A percentile compares a stretch with the other conserved stretches of the same genome.
phyloP scores from a whole-genome alignment of 495 filamentous ascomycete species.

The Letharia lupina region DNA sequence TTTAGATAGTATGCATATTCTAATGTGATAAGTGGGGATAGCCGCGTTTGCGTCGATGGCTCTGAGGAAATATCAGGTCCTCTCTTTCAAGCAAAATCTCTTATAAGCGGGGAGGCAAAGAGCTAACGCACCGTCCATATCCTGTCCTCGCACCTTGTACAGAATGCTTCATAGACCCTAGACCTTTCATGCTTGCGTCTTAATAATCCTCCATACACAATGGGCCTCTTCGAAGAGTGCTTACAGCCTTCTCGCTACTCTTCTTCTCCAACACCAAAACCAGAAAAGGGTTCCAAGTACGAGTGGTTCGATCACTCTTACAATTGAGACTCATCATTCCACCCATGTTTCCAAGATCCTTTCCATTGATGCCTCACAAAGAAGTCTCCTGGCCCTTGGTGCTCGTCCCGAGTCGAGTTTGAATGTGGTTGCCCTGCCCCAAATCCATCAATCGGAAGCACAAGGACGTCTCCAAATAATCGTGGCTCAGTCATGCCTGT shows the following conservation, averaged over 20 bases:
- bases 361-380: slow-evolving; percentile 5
- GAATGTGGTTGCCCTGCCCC: slow-evolving; percentile 24
- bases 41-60: not conserved
- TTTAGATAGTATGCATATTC: not conserved
- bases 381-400: not conserved
- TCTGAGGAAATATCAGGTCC: not conserved
- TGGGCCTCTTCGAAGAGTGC: not conserved
- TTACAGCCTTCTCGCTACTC: not conserved
- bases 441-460: slow-evolving; percentile 36
- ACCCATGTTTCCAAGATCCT: not conserved
- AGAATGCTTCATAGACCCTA: not conserved
- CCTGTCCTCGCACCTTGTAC: not conserved
- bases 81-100: not conserved
- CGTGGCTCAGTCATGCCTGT: slow-evolving; percentile 8
- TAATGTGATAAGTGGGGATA: not conserved
- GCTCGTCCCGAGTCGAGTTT: slow-evolving; percentile 3
- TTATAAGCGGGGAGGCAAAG: no score
- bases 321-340: not conserved
- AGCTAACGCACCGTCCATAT: not conserved
- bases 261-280: not conserved
- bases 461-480: slow-evolving; percentile 25
- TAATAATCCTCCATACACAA: not conserved
- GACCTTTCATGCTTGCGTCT: not conserved
- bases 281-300: not conserved
- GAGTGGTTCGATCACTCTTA: not conserved